These are phyloP conservation scores for Chlorencoelia australis DNA, from an alignment of 2,329 filamentous ascomycete species.

Conservation along the genomic window DNA sequence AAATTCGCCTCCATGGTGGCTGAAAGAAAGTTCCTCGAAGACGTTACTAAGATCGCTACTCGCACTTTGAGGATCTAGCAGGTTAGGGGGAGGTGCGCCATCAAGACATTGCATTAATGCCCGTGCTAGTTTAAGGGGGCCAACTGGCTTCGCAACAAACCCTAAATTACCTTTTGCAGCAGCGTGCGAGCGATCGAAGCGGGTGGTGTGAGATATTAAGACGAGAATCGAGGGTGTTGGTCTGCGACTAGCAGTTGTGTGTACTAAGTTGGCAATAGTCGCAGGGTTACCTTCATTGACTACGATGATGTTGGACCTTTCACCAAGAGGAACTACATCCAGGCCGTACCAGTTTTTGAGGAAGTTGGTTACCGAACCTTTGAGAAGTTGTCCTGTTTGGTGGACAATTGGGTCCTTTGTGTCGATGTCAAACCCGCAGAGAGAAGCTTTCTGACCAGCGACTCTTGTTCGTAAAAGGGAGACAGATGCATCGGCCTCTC, in stretches of 20 bases:
- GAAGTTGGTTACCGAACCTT: conserved; percentile 21
- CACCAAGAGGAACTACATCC: conserved; percentile 19
- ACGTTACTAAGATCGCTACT: conserved; percentile 20
- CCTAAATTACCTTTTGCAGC: conserved; percentile 17
- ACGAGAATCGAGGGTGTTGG: conserved; percentile 20
- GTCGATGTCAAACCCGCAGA: conserved; percentile 22
- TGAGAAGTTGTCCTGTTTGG: conserved; percentile 15
- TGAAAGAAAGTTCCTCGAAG: conserved; percentile 22
- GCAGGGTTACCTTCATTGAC: conserved; percentile 18
- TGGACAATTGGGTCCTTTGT: conserved; percentile 16
- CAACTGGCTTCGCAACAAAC: conserved; percentile 25
- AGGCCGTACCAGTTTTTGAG: conserved; percentile 25
- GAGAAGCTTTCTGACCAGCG: conserved; percentile 16
- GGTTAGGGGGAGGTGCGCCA: conserved; percentile 14
- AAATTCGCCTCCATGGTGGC: conserved; percentile 18
- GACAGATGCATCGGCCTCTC: conserved; percentile 21
- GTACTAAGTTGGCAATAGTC: conserved; percentile 12
- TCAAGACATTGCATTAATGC: conserved; percentile 22
- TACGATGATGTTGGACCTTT: conserved; percentile 20
- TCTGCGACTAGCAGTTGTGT: conserved; percentile 4
- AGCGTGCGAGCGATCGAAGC: conserved; percentile 14
- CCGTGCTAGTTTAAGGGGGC: conserved; percentile 25
- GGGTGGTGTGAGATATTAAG: conserved; percentile 22
- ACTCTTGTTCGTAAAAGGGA: conserved; percentile 14
- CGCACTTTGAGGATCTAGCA: conserved; percentile 6